Conservation (phyloP, 1,284 basidiomycete genomes). For the Melampsora medusae region DNA sequence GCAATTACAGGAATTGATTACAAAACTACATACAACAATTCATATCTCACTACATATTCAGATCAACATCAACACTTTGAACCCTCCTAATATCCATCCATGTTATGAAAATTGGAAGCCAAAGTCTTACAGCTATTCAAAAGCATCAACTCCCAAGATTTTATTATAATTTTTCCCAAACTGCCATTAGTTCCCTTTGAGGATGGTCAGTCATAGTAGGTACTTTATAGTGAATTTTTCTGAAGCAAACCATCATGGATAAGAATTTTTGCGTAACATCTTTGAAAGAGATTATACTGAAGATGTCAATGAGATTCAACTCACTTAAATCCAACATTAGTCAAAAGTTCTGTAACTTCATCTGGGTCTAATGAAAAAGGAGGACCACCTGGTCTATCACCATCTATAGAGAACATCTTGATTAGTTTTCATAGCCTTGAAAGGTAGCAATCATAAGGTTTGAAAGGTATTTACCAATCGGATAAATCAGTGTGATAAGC, state of each 20-base stretch:
- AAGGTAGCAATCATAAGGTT: background rate
- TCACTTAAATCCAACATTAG: constrained; percentile 1
- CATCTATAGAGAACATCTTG: background rate
- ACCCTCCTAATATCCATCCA: too few relatives aligned
- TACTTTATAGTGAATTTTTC: background rate
- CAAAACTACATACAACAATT: too few relatives aligned
- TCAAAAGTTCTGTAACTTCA: background rate
- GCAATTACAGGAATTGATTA: too few relatives aligned
- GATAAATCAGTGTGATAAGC: background rate
- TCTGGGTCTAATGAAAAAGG: background rate
- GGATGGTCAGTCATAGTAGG: background rate
- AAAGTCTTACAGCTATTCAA: too few relatives aligned
- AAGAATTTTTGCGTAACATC: background rate
- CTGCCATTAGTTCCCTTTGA: background rate
- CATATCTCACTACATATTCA: too few relatives aligned
- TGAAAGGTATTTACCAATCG: background rate
- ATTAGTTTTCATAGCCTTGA: background rate
- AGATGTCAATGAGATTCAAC: background rate
- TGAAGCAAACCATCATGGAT: background rate
- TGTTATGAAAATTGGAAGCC: too few relatives aligned
- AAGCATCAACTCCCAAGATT: too few relatives aligned
- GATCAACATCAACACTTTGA: too few relatives aligned
- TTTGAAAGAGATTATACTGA: background rate
- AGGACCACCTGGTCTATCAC: constrained; percentile 4
- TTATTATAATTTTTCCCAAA: constrained; percentile 4